Base-by-base conservation (phyloP, 2,329 filamentous ascomycete species). In the Exophiala calicioides region DNA sequence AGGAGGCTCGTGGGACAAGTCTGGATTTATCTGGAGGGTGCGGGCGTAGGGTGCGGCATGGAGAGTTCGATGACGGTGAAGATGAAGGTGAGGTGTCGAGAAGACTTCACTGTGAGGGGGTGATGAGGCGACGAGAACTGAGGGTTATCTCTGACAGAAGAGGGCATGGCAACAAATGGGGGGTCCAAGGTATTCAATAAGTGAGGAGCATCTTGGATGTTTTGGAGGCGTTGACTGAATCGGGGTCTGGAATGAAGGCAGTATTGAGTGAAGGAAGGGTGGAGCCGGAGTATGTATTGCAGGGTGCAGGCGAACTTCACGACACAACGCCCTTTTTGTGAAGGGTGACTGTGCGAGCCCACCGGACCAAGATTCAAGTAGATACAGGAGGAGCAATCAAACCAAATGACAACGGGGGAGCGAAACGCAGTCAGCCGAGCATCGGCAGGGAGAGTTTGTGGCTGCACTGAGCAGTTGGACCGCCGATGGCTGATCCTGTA, bases 391-490 rank as follows among this genome's bases (percentile, higher is more conserved):
- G 41, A 42, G 46, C 47, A 50, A 52, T 30, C 44, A 41, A 41
- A 43, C n/a, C n/a, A 37, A 48, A 41, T 46, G 40, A 52, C 48
- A 47, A 50, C 41, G 29, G 38, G 49, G 21, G 41, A 36, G 42
- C 35, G 47, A 41, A 42, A 56, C 46, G 50, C 50, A 55, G 52
- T 49, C 45, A 55, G 50, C 56, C 52, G 56, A 56, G 45, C 44
- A 54, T 41, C 37, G 49, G 51, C 44, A 50, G 41, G 43, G 35
- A 50, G 44, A 45, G 44, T 55, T 52, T 44, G 52, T 55, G 52
- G 52, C 52, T 41, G 51, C 39, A 47, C 48, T 39, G 40, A 34
- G 39, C 48, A 51, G 38, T 51, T 51, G 48, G 50, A 45, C 40
- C 44, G 47, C 38, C 40, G 46, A 47, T 42, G 51, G 44, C 44